Conservation (phyloP, 1,284 basidiomycete species). For the Earliella scabrosa region DNA sequence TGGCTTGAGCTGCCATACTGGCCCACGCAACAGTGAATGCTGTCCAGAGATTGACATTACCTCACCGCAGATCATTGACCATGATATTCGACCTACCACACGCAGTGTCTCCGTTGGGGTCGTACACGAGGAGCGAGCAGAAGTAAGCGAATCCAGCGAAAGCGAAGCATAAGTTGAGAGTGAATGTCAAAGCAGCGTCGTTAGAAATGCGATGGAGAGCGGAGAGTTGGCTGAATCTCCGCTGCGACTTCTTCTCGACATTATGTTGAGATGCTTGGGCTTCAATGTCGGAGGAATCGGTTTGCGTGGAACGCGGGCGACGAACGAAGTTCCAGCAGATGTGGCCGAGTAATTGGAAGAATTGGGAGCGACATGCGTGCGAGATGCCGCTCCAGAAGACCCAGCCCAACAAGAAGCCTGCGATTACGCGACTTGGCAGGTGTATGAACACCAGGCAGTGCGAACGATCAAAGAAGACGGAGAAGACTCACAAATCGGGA, state of each 20-base stretch:
- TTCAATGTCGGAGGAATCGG: constrained; percentile 13
- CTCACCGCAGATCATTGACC: neutral
- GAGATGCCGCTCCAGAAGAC: constrained; percentile 50
- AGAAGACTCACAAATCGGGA: constrained; percentile 34
- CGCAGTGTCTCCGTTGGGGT: constrained; percentile 28
- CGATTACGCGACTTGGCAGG: constrained; percentile 44
- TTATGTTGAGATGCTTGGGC: constrained; percentile 10
- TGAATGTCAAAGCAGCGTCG: constrained; percentile 40
- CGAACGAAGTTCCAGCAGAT: constrained; percentile 17
- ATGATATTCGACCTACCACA: constrained; percentile 42
- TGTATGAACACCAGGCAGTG: neutral
- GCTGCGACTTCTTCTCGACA: constrained; percentile 1
- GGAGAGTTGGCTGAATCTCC: neutral
- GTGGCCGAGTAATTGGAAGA: constrained; percentile 25
- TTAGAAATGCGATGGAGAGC: constrained; percentile 13
- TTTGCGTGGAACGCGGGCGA: neutral
- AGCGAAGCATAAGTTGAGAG: constrained; percentile 48
- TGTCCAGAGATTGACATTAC: constrained; percentile 26
- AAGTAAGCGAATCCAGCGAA: constrained; percentile 50
- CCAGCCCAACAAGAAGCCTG: constrained; percentile 54
- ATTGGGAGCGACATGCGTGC: constrained; percentile 36
- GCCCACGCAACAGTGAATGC: constrained; percentile 56
- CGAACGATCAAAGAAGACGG: constrained; percentile 1
- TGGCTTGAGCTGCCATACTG: constrained; percentile 47
- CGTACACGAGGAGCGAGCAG: constrained; percentile 44